Conservation (phyloP, 1,139 yeast species). For the Hanseniaspora uvarum region DNA sequence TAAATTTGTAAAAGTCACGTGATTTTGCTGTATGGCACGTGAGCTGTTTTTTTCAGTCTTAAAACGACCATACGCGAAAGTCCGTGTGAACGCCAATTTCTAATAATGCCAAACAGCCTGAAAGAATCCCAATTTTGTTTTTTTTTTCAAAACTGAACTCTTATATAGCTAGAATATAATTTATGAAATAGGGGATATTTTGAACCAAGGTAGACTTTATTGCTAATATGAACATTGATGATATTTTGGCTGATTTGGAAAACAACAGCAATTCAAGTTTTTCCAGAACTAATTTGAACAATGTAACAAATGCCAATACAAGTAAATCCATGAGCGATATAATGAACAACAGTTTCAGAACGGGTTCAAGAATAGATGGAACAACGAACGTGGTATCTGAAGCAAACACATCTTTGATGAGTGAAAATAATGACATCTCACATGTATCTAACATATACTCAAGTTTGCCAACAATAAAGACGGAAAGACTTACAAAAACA, state of each 20-base stretch:
- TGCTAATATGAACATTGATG: slow-evolving; percentile 62
- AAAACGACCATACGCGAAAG: too few relatives aligned
- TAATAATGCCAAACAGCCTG: too few relatives aligned
- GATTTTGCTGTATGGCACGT: too few relatives aligned
- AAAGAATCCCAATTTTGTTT: too few relatives aligned
- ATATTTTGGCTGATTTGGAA: slow-evolving; percentile 57
- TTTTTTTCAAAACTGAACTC: too few relatives aligned
- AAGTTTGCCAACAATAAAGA: slow-evolving; percentile 20
- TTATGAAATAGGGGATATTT: too few relatives aligned
- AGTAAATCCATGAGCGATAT: slow-evolving; percentile 14
- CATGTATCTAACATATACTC: slow-evolving; percentile 20
- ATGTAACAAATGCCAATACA: slow-evolving; percentile 14
- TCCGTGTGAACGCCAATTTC: too few relatives aligned
- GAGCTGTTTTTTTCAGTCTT: too few relatives aligned
- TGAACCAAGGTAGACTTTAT: too few relatives aligned
- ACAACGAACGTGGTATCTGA: neutral
- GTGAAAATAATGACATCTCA: slow-evolving; percentile 14
- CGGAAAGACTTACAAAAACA: slow-evolving; percentile 5
- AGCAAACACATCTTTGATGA: slow-evolving; percentile 16
- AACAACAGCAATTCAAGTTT: slow-evolving; percentile 31
- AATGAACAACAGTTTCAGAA: slow-evolving; percentile 23
- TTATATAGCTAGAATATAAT: too few relatives aligned
- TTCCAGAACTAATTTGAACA: slow-evolving; percentile 20
- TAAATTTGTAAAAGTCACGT: too few relatives aligned
- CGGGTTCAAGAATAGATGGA: slow-evolving; percentile 22